Percentiles rank a stretch among this genome's conserved stretches.
These are phyloP conservation scores for Solanum chilense DNA, from an alignment of 257 asterid species.

Conservation along the genomic window DNA sequence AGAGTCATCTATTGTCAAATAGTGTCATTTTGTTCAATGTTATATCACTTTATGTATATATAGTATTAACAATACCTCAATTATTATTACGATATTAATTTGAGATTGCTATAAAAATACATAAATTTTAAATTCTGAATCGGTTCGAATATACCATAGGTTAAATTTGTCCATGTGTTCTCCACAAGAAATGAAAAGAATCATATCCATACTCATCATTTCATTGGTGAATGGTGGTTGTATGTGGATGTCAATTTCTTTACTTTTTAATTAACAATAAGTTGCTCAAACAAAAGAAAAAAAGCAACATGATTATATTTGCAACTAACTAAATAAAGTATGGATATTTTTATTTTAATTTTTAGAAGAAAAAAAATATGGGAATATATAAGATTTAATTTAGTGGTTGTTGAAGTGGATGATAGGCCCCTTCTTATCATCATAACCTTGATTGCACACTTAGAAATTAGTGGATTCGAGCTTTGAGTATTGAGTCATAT, in stretches of 20 bases:
- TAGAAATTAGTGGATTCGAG: slow-evolving; percentile 1
- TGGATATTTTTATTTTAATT: background rate
- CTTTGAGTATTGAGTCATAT: background rate
- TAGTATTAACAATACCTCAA: background rate
- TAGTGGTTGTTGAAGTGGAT: background rate
- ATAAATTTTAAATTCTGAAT: background rate
- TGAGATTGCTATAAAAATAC: fast-evolving
- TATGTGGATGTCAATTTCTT: background rate
- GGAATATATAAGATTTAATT: background rate
- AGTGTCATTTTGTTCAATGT: background rate
- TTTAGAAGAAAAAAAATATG: background rate
- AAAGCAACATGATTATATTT: background rate
- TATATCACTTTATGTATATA: background rate
- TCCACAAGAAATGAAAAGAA: background rate
- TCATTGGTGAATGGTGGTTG: background rate
- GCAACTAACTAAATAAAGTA: background rate
- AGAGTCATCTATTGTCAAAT: background rate
- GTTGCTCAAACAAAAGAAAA: background rate
- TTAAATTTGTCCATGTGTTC: background rate
- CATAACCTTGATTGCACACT: slow-evolving; percentile 38
- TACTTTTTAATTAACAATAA: background rate
- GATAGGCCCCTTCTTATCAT: slow-evolving; percentile 23
- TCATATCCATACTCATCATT: background rate
- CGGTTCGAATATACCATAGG: fast-evolving
- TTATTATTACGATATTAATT: too few relatives aligned